Percentiles rank a stretch among this genome's conserved stretches.
These are phyloP conservation scores for Tetradesmus lagerheimii DNA, from an alignment of 139 green algal species.

Conservation along the genomic window DNA sequence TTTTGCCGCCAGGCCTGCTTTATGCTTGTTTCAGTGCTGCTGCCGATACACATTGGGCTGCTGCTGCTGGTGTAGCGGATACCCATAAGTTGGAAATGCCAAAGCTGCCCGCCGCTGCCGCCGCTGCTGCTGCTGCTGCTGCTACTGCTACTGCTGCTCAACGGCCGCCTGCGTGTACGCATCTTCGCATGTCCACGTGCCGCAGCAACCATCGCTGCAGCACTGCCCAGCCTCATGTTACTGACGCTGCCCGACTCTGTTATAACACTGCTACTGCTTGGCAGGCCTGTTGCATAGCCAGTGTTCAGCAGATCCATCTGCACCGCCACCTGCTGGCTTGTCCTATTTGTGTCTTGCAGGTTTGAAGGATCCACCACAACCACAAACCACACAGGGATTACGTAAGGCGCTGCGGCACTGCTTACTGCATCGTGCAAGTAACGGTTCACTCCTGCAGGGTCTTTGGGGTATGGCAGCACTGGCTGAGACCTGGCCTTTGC, in stretches of 20 bases:
- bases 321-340: background rate
- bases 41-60: constrained; percentile 25
- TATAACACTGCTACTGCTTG: background rate
- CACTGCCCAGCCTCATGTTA: background rate
- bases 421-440: background rate
- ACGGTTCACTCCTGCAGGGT: background rate
- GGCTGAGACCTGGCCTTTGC: background rate
- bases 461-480: constrained; percentile 23
- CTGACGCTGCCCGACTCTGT: background rate
- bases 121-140: background rate
- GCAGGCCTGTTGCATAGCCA: constrained; percentile 8
- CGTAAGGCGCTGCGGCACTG: background rate
- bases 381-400: constrained; percentile 39
- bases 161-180: background rate
- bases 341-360: background rate
- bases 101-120: background rate
- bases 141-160: background rate
- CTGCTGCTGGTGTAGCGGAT: constrained; percentile 6
- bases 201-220: background rate
- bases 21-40: background rate
- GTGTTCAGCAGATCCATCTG: constrained; percentile 19
- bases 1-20: constrained; percentile 20
- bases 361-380: constrained; percentile 24
- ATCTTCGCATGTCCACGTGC: background rate
- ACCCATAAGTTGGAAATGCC: constrained; percentile 2